These are phyloP conservation scores for Gentiana macrophylla DNA, from an alignment of 257 asterid species.

Conservation along the genomic window DNA sequence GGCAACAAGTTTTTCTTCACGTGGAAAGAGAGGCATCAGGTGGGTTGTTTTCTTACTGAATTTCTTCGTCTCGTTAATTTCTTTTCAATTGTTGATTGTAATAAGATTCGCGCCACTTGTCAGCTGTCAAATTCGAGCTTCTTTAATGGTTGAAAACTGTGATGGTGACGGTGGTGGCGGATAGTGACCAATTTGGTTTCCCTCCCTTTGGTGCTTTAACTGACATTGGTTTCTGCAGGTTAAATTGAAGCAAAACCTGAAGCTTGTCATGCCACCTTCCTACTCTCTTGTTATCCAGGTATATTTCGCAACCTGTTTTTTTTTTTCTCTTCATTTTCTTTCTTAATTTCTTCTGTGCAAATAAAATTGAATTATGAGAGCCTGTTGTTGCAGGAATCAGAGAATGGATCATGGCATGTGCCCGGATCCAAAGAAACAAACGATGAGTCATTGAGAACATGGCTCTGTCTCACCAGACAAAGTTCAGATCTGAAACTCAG, in stretches of 20 bases:
- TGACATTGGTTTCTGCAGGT: conserved; percentile 27
- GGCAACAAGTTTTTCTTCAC: conserved; percentile 66
- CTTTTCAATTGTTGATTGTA: too few species aligned
- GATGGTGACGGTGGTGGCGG: too few species aligned
- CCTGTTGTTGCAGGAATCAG: conserved; percentile 45
- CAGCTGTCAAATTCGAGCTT: neutral
- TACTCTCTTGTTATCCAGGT: conserved; percentile 83
- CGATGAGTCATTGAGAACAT: conserved; percentile 50
- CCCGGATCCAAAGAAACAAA: conserved; percentile 53
- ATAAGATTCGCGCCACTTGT: neutral
- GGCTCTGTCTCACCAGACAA: conserved; percentile 64
- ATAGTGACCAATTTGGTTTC: too few species aligned
- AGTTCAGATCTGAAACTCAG: conserved; percentile 9
- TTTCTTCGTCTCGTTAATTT: neutral
- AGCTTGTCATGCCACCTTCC: conserved; percentile 70
- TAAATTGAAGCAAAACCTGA: conserved; percentile 35
- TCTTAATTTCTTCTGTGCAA: neutral
- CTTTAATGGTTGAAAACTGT: neutral
- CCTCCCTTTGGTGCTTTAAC: too few species aligned
- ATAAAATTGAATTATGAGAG: too few species aligned
- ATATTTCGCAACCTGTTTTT: neutral
- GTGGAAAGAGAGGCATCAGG: conserved; percentile 99
- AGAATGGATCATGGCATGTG: conserved; percentile 78
- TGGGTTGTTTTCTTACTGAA: conserved; percentile 7
- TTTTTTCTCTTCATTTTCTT: neutral